Evolutionary conservation across 2,329 filamentous ascomycete genomes (phyloP), one percentile per base, ranked within the genome.

Genomic region (Fusarium aywerte): DNA sequence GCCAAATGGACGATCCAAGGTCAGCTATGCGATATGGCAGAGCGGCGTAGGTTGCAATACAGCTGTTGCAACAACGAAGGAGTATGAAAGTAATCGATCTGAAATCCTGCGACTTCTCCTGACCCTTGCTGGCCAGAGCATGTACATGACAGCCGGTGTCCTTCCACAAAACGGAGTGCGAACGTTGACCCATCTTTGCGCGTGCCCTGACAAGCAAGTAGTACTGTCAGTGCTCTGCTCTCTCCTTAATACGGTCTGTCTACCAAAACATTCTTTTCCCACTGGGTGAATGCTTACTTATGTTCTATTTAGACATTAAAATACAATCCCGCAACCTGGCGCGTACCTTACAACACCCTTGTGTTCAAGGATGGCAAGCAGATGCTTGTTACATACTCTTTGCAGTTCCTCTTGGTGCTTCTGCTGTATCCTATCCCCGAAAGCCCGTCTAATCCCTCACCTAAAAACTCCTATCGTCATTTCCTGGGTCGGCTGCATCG

Each of bases 21-120:
- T 97, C 56, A 91, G 90, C 9, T 97, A 96, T 79, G 91, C 93
- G 53, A 98, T 99, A 76, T 99, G 96, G 96, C 93, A 97, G 80
- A 98, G 92, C 75, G 96, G 96, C 45, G 95, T 99, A 29, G 96
- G 96, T 15, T 98, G 95, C 82, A 97, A 97, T 77, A 92, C 91
- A 16, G 88, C 93, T 7, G 89, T 96, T 71, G 90, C 90, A 11
- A 95, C 93, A 5, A 97, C 90, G 51, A 97, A 93, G 77, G 94
- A 98, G 73, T 90, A 92, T 59, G 96, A 99, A 80, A 96, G 86
- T 80, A 97, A 97, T 78, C 88, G 96, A 60, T 93, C 91, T 68
- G 96, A 99, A 79, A 90, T 97, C 29, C 79, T 98, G 72, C 88
- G 95, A 21, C 82, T 99, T 58, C 85, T 99, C 38, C 83, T 99